A percentile compares a stretch with the other conserved stretches of the same genome.
Evolutionary conservation across 352 stramenopile species (phyloP).

Genomic region (Halophytophthora batemanensis): DNA sequence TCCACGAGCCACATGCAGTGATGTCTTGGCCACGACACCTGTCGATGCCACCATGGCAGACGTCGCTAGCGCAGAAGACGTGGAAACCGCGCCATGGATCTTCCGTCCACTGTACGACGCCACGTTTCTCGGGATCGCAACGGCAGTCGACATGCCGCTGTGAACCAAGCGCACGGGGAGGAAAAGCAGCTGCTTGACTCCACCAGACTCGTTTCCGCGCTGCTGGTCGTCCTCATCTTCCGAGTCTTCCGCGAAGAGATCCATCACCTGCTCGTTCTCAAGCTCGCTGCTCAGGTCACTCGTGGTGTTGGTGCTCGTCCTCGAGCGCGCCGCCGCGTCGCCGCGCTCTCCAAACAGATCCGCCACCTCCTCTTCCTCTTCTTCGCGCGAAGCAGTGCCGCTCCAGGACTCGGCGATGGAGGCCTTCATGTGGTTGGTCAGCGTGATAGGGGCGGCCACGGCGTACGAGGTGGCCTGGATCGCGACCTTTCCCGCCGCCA

Average conservation of each 20-base stretch:
- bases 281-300: constrained; percentile 16
- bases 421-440: constrained; percentile 48
- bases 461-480: constrained; percentile 57
- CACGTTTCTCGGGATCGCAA: constrained; percentile 43
- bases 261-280: constrained; percentile 12
- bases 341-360: constrained; percentile 56
- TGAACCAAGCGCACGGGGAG: constrained; percentile 58
- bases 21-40: constrained; percentile 44
- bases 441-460: constrained; percentile 51
- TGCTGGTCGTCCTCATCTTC: constrained; percentile 2
- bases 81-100: constrained; percentile 51
- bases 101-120: constrained; percentile 55
- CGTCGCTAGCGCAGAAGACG: constrained; percentile 55
- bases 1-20: constrained; percentile 44
- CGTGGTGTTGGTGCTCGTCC: constrained; percentile 14
- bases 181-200: constrained; percentile 55
- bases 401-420: constrained; percentile 31
- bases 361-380: constrained; percentile 6
- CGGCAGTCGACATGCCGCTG: constrained; percentile 53
- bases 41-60: constrained; percentile 57
- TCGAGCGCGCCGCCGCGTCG: neutral
- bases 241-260: constrained; percentile 14
- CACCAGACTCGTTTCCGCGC: constrained; percentile 12
- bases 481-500: constrained; percentile 51
- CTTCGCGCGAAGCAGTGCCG: neutral